A percentile compares a stretch with the other conserved stretches of the same genome.
Conservation (phyloP, 2,329 filamentous ascomycete species). For the Fusarium goolgardi region DNA sequence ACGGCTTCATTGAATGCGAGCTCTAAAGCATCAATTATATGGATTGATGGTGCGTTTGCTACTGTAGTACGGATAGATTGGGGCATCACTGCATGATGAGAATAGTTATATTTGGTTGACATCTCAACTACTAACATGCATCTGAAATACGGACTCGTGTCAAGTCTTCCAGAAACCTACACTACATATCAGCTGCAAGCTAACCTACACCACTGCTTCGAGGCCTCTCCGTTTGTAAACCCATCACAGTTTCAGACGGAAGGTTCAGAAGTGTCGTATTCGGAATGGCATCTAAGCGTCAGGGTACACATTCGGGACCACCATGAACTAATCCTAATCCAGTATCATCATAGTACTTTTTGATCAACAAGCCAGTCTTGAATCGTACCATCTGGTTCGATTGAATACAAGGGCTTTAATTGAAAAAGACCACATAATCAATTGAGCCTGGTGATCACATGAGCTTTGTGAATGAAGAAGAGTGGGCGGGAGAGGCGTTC, state of each 20-base stretch:
- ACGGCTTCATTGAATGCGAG: not conserved
- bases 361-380: not conserved
- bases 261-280: not conserved
- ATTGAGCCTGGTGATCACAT: not conserved
- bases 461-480: conserved; percentile 14
- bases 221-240: not conserved
- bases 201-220: not conserved
- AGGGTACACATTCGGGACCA: not conserved
- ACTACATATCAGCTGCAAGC: not conserved
- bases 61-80: too few species aligned
- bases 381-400: conserved; percentile 1
- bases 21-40: not conserved
- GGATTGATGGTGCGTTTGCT: too few species aligned
- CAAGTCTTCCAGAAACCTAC: not conserved
- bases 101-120: not conserved
- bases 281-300: not conserved
- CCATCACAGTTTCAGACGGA: not conserved
- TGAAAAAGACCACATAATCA: conserved; percentile 9
- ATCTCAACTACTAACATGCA: not conserved
- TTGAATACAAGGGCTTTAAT: conserved; percentile 28
- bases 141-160: not conserved
- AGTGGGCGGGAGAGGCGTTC: conserved; percentile 24
- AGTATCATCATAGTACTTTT: conserved; percentile 1
- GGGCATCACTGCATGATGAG: not conserved
- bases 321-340: conserved; percentile 3